Conservation (phyloP, 306 rosid genomes). For the Begonia masoniana region DNA sequence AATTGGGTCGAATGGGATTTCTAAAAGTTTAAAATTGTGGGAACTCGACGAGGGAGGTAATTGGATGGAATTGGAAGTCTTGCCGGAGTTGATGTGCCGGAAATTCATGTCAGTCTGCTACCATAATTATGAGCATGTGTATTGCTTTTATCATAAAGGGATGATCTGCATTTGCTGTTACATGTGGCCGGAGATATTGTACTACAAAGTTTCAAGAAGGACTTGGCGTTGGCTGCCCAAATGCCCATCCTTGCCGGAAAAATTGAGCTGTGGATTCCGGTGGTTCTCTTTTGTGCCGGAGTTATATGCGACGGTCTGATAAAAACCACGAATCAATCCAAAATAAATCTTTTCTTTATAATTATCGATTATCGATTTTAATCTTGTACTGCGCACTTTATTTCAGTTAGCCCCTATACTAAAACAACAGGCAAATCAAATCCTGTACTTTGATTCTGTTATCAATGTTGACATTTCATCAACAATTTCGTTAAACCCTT, state of each 20-base stretch:
- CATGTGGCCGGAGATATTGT: conserved; percentile 92
- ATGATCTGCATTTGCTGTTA: conserved; percentile 80
- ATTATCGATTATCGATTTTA: too few species aligned
- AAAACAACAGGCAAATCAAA: too few species aligned
- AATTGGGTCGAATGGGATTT: conserved; percentile 63
- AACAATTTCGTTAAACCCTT: too few species aligned
- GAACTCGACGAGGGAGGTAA: conserved; percentile 29
- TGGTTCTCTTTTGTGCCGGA: conserved; percentile 85
- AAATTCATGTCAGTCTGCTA: conserved; percentile 74
- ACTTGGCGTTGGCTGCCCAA: conserved; percentile 95
- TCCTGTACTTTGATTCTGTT: too few species aligned
- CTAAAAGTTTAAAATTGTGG: conserved; percentile 66
- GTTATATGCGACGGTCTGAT: conserved; percentile 32
- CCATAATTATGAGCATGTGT: conserved; percentile 83
- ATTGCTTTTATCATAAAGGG: conserved; percentile 88
- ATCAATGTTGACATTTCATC: too few species aligned
- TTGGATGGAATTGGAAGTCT: conserved; percentile 50
- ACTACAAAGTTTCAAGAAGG: conserved; percentile 43
- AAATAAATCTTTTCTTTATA: too few species aligned
- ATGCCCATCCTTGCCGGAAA: conserved; percentile 60
- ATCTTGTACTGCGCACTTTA: too few species aligned
- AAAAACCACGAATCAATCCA: too few species aligned
- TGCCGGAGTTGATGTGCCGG: conserved; percentile 66
- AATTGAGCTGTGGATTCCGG: conserved; percentile 75
- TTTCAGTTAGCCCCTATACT: too few species aligned